Evolutionary conservation across 1,139 yeast genomes (phyloP).

Genomic region (Hemisphaericaspora xylofermentans): DNA sequence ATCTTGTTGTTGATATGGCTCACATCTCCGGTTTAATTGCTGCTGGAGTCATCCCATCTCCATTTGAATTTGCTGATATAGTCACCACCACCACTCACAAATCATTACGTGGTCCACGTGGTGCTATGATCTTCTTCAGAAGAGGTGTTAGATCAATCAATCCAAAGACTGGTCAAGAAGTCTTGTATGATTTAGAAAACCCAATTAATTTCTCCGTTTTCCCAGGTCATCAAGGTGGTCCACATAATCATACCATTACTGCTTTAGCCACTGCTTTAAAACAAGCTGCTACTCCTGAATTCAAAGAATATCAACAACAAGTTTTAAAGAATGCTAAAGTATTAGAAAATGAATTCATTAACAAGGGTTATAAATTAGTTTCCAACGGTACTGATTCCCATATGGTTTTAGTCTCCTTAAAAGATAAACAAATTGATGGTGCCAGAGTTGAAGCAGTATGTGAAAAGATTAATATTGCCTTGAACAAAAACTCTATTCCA

Average conservation of each 20-base stretch:
- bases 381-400: slow-evolving; percentile 95
- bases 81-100: slow-evolving; percentile 98
- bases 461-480: slow-evolving; percentile 88
- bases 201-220: slow-evolving; percentile 93
- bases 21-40: slow-evolving; percentile 93
- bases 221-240: slow-evolving; percentile 99
- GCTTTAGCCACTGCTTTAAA: slow-evolving; percentile 93
- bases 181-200: slow-evolving; percentile 80
- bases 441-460: slow-evolving; percentile 92
- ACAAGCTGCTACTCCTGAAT: slow-evolving; percentile 86
- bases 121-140: slow-evolving; percentile 97
- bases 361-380: slow-evolving; percentile 74
- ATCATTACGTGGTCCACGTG: slow-evolving; percentile 97
- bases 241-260: slow-evolving; percentile 95
- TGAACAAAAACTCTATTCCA: slow-evolving; percentile 93
- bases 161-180: slow-evolving; percentile 88
- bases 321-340: slow-evolving; percentile 78
- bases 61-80: slow-evolving; percentile 91
- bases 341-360: slow-evolving; percentile 67
- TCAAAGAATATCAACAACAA: slow-evolving; percentile 77
- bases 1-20: slow-evolving; percentile 92
- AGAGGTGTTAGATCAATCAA: slow-evolving; percentile 82
- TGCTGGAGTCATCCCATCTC: slow-evolving; percentile 89
- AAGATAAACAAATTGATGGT: slow-evolving; percentile 87
- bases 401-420: slow-evolving; percentile 80